These are phyloP conservation scores for Kwoniella dejecticola DNA, from an alignment of 768 basidiomycete genomes.

Conservation along the genomic window DNA sequence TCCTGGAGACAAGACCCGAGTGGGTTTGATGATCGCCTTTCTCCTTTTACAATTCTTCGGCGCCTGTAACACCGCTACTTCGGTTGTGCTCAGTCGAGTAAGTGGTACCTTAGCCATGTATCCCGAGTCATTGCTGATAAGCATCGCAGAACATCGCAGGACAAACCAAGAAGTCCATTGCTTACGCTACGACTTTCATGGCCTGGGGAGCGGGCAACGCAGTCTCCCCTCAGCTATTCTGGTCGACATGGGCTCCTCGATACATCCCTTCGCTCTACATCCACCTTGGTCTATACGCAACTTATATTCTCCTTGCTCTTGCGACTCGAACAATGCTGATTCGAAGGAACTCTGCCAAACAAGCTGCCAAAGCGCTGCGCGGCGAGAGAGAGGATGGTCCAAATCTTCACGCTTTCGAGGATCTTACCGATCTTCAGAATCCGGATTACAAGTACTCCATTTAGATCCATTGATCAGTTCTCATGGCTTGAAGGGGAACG, in stretches of 20 bases:
- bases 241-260: slow-evolving; percentile 59
- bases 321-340: slow-evolving; percentile 48
- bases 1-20: slow-evolving; percentile 58
- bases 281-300: slow-evolving; percentile 16
- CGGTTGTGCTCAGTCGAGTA: slow-evolving; percentile 22
- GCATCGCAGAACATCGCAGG: slow-evolving; percentile 57
- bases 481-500: too few species aligned
- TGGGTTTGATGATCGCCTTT: slow-evolving; percentile 62
- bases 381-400: slow-evolving; percentile 3
- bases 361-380: slow-evolving; percentile 4
- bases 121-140: neutral
- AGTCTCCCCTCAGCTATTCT: slow-evolving; percentile 62
- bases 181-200: slow-evolving; percentile 59
- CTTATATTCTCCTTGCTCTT: slow-evolving; percentile 16
- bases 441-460: slow-evolving; percentile 37
- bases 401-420: slow-evolving; percentile 37
- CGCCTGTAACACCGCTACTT: slow-evolving; percentile 24
- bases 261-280: slow-evolving; percentile 54
- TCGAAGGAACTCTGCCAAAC: slow-evolving; percentile 55
- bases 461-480: neutral
- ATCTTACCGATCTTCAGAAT: slow-evolving; percentile 48
- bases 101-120: neutral
- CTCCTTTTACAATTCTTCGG: slow-evolving; percentile 54
- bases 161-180: slow-evolving; percentile 62
- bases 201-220: slow-evolving; percentile 64